Evolutionary conservation across 2,329 filamentous ascomycete genomes (phyloP), one percentile per base, ranked within the genome.

Genomic region (Remersonia thermophila): DNA sequence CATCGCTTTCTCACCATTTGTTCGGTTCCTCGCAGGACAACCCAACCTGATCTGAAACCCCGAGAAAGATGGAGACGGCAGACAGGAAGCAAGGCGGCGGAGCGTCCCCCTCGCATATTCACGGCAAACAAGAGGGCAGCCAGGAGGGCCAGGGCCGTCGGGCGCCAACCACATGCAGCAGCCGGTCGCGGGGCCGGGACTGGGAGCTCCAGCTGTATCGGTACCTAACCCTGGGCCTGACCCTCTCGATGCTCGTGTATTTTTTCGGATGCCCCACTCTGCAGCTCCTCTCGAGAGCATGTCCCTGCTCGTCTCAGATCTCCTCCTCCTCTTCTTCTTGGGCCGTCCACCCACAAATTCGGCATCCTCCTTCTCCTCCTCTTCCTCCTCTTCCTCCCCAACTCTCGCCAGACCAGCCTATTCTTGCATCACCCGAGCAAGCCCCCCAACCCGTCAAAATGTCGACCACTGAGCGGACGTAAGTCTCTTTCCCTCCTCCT

Each of bases 381-480:
- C 39, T n/a, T 12, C 30, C 37, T 47, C 31, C 44, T 20, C 39
- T 38, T 29, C 32, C 41, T 38, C 41, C 37, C 13, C 39, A 36
- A 37, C 38, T 33, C 52, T 42, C 53, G 56, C 51, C 63, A 61
- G 44, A 54, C 57, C 42, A 63, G 66, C 46, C 66, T 59, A 52
- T 55, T 62, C 45, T 55, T 59, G 47, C 55, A 69, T 48, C 60
- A 57, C 45, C 55, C 59, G 30, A 70, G 65, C 57, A 62, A 31
- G 27, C 37, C 35, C 36, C 18, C 44, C 35, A 47, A 55, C 48
- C 54, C 50, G 55, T 47, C 67, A 77, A 59, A 59, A 82, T 82
- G 77, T 73, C 83, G 69, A 69, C 64, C 55, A 54, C 63, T 66
- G 85, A 93, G 71, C 83, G 89, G 73, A 94, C 86, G 85, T 93